Percentiles rank a stretch among this genome's conserved stretches.
Conservation (phyloP, 495 filamentous ascomycete species). For the Penicillium parvum region DNA sequence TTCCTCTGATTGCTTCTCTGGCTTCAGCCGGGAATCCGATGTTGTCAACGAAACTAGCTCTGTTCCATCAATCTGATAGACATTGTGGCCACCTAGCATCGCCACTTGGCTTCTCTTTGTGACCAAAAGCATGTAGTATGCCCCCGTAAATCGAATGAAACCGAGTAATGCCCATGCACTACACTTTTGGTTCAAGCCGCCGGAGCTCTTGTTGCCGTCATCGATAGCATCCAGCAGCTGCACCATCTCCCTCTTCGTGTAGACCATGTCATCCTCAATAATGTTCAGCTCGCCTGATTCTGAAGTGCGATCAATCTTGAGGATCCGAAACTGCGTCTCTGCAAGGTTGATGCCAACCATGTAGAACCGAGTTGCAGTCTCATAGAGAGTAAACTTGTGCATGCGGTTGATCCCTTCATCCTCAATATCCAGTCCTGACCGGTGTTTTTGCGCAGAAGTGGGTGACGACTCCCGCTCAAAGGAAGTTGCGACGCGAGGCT, state of each 20-base stretch:
- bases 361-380: constrained; percentile 88
- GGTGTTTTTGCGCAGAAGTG: constrained; percentile 40
- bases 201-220: constrained; percentile 86
- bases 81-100: constrained; percentile 91
- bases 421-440: constrained; percentile 52
- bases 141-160: constrained; percentile 91
- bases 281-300: constrained; percentile 77
- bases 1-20: constrained; percentile 84
- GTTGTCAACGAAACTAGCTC: constrained; percentile 82
- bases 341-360: constrained; percentile 86
- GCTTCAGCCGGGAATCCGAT: constrained; percentile 56
- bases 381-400: constrained; percentile 94
- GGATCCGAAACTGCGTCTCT: constrained; percentile 81
- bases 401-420: constrained; percentile 76
- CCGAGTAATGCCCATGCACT: constrained; percentile 91
- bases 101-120: constrained; percentile 95
- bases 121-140: constrained; percentile 96
- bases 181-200: constrained; percentile 86
- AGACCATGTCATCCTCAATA: constrained; percentile 90
- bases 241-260: constrained; percentile 88
- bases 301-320: constrained; percentile 90
- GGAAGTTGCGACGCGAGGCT: constrained; percentile 39
- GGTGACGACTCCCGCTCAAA: constrained; percentile 41
- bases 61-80: constrained; percentile 95
- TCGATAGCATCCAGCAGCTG: constrained; percentile 90